These are phyloP conservation scores for Dovyalis caffra DNA, from an alignment of 345 rosid species.

Conservation along the genomic window DNA sequence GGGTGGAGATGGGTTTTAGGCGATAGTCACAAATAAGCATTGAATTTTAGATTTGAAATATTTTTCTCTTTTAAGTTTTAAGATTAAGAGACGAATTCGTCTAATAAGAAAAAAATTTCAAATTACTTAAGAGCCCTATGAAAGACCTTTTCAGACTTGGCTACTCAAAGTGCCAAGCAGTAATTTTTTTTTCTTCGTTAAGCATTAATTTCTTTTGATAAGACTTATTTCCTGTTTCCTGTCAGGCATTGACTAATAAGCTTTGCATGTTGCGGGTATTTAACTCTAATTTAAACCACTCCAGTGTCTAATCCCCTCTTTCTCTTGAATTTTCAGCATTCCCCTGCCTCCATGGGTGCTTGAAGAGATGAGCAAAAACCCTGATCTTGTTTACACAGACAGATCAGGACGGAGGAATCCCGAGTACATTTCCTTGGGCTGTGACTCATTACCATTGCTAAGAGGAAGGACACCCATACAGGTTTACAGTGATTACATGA, in stretches of 20 bases:
- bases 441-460: slow-evolving; percentile 73
- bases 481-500: slow-evolving; percentile 89
- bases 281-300: neutral
- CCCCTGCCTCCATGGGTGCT: slow-evolving; percentile 98
- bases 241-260: neutral
- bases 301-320: slow-evolving; percentile 12
- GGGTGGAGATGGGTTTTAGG: neutral
- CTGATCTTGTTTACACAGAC: slow-evolving; percentile 91
- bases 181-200: neutral
- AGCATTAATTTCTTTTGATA: neutral
- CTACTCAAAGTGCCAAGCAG: neutral
- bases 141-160: neutral
- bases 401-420: slow-evolving; percentile 88
- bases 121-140: neutral
- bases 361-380: slow-evolving; percentile 85
- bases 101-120: neutral
- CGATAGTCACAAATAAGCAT: neutral
- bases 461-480: slow-evolving; percentile 94
- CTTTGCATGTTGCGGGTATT: neutral
- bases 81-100: neutral
- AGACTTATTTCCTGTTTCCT: too few species aligned
- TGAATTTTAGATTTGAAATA: neutral
- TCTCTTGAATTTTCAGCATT: slow-evolving; percentile 47
- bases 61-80: neutral
- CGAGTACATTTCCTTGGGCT: slow-evolving; percentile 89